Evolutionary conservation across 1,139 yeast genomes (phyloP), one percentile per base, ranked within the genome.

Genomic region (Suhomyces bokatorum): DNA sequence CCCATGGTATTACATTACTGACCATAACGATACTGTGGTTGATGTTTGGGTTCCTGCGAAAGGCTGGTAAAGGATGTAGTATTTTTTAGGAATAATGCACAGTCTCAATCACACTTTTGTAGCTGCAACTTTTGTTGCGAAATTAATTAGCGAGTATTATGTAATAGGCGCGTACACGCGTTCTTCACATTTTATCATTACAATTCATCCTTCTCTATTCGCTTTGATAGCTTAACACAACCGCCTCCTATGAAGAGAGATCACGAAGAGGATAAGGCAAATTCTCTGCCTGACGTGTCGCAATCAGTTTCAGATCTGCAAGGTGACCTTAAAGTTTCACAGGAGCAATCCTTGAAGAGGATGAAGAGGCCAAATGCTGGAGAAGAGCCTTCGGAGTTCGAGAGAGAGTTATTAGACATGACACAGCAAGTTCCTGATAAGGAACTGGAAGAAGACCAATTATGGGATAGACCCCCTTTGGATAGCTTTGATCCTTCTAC

Each of bases 31-130:
- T 15, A 63, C 57, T 5, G 82, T 85, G 3, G 73, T 67, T 1
- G 95, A 87, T 57, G 69, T 86, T 12, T 85, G 93, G 90, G 71
- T 80, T 33, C 88, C 95, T 13, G 79, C 79, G 64, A 76, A 83
- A 59, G 87, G 86, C 1, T 70, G 73, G 74, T 69, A 51, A 52
- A 16, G 30, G 17, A 20, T 13, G 13, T 28, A 35, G 15, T 20
- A 20, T 20, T 7, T 20, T 20, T 20, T 20, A 20, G 24, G 24
- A 20, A 5, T 20, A 20, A 16, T 9, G 8, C 7, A 28, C 7
- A 35, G 6, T 9, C 15, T 12, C 5, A 27, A 16, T 14, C 9
- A 6, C 24, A 20, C 9, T 32, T 15, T 9, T 16, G 34, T 32
- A 16, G 26, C 26, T 32, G 34, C 34, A 32, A 32, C 10, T 32